Percentiles rank a stretch among this genome's conserved stretches.
phyloP scores from a whole-genome alignment of 768 basidiomycete genomes.

The Tulasnella sp. region DNA sequence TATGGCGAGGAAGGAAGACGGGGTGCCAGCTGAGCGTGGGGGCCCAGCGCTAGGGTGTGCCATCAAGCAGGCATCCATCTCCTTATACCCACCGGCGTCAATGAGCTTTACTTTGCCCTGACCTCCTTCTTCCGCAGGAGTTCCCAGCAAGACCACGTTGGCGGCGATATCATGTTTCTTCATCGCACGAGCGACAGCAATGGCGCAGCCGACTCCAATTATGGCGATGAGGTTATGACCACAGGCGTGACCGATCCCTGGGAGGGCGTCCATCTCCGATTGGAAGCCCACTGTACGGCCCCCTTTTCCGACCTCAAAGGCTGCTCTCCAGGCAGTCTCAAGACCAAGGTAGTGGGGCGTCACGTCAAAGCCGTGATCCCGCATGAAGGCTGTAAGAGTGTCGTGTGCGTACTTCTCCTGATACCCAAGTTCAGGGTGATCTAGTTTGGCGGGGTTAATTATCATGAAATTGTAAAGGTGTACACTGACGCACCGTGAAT shows the following conservation, averaged over 20 bases:
- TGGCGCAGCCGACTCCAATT: conserved; percentile 60
- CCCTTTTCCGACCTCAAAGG: conserved; percentile 54
- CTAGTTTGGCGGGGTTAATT: conserved; percentile 11
- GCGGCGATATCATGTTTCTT: conserved; percentile 55
- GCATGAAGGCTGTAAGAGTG: conserved; percentile 58
- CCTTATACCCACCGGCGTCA: conserved; percentile 62
- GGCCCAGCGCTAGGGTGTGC: conserved; percentile 82
- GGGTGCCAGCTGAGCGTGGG: conserved; percentile 55
- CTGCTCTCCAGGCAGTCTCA: conserved; percentile 69
- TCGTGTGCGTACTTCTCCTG: conserved; percentile 45
- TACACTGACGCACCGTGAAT: conserved; percentile 49
- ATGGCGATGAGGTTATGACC: conserved; percentile 82
- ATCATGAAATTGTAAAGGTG: not conserved
- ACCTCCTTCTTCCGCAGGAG: conserved; percentile 77
- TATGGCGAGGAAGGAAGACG: conserved; percentile 52
- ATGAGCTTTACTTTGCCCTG: conserved; percentile 64
- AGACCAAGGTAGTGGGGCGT: conserved; percentile 49
- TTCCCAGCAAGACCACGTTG: conserved; percentile 64
- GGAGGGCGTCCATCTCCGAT: conserved; percentile 68
- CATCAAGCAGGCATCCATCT: conserved; percentile 74
- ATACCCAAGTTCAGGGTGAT: conserved; percentile 25
- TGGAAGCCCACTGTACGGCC: conserved; percentile 70
- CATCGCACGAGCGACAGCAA: conserved; percentile 58
- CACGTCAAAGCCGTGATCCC: conserved; percentile 56
- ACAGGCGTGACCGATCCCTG: conserved; percentile 40